phyloP scores from a whole-genome alignment of 2,329 filamentous ascomycete genomes.

The Aspergillus versicolor region DNA sequence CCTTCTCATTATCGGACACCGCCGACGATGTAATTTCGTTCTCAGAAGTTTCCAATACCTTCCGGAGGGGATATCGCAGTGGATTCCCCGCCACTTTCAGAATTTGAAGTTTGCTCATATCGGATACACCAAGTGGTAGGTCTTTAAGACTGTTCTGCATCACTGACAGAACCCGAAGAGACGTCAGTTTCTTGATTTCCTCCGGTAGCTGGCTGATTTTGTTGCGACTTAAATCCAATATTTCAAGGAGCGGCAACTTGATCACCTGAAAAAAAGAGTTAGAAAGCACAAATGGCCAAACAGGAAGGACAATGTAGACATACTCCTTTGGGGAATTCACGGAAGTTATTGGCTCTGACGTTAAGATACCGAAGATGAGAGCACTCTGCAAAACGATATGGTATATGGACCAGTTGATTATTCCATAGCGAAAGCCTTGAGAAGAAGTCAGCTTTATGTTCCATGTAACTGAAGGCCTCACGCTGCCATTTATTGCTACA shows the following conservation, averaged over 20 bases:
- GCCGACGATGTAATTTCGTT: constrained; percentile 59
- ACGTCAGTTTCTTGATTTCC: constrained; percentile 76
- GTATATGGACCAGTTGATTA: constrained; percentile 51
- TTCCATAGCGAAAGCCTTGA: constrained; percentile 51
- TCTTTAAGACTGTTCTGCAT: constrained; percentile 84
- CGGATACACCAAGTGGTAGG: constrained; percentile 77
- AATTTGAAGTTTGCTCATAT: constrained; percentile 86
- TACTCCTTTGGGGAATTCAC: constrained; percentile 65
- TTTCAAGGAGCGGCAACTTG: constrained; percentile 81
- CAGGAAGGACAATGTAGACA: constrained; percentile 28
- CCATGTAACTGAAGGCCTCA: background rate
- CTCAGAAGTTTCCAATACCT: constrained; percentile 65
- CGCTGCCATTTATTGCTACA: constrained; percentile 11
- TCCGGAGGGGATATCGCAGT: constrained; percentile 73
- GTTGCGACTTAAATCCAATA: constrained; percentile 88
- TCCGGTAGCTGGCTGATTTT: constrained; percentile 74
- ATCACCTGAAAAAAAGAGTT: constrained; percentile 63
- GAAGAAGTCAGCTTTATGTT: constrained; percentile 14
- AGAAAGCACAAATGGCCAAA: constrained; percentile 6
- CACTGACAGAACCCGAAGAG: constrained; percentile 83
- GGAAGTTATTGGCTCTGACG: constrained; percentile 50
- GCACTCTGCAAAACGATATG: constrained; percentile 49
- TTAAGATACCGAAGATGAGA: constrained; percentile 51
- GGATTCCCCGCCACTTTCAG: constrained; percentile 89
- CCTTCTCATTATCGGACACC: constrained; percentile 59